Percentiles rank a stretch among this genome's conserved stretches.
Conservation (phyloP, 768 basidiomycete genomes). For the Naganishia vishniacii region DNA sequence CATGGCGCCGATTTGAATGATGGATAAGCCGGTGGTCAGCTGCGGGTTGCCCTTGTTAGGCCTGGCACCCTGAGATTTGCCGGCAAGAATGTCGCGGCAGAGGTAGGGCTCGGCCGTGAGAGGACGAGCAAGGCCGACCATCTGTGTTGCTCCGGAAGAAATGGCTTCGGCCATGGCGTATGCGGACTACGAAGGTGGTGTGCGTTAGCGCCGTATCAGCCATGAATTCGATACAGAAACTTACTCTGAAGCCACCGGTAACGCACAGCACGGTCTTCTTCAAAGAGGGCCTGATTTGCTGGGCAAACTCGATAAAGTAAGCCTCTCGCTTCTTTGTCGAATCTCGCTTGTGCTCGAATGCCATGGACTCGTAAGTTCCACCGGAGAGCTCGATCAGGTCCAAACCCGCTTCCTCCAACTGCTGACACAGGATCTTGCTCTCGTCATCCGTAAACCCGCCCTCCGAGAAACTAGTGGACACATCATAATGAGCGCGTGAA, state of each 20-base stretch:
- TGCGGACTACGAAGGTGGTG: not conserved
- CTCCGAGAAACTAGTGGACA: slow-evolving; percentile 23
- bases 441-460: slow-evolving; percentile 49
- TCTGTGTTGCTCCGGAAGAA: slow-evolving; percentile 20
- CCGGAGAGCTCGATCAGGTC: slow-evolving; percentile 53
- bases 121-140: slow-evolving; percentile 44
- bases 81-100: slow-evolving; percentile 35
- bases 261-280: slow-evolving; percentile 38
- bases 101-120: slow-evolving; percentile 44
- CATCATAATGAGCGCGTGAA: not conserved
- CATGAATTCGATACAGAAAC: not conserved
- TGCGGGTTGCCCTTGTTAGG: slow-evolving; percentile 30
- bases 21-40: slow-evolving; percentile 24
- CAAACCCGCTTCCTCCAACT: slow-evolving; percentile 48
- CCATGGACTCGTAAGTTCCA: slow-evolving; percentile 47
- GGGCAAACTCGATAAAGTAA: slow-evolving; percentile 43
- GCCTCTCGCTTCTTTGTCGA: slow-evolving; percentile 39
- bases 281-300: slow-evolving; percentile 35
- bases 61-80: slow-evolving; percentile 34
- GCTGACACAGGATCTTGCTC: slow-evolving; percentile 39
- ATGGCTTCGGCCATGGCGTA: slow-evolving; percentile 40
- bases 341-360: slow-evolving; percentile 40
- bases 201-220: not conserved
- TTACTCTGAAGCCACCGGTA: slow-evolving; percentile 46
- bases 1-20: slow-evolving; percentile 27